Conservation (phyloP, 306 rosid species). For the Dryas octopetala region DNA sequence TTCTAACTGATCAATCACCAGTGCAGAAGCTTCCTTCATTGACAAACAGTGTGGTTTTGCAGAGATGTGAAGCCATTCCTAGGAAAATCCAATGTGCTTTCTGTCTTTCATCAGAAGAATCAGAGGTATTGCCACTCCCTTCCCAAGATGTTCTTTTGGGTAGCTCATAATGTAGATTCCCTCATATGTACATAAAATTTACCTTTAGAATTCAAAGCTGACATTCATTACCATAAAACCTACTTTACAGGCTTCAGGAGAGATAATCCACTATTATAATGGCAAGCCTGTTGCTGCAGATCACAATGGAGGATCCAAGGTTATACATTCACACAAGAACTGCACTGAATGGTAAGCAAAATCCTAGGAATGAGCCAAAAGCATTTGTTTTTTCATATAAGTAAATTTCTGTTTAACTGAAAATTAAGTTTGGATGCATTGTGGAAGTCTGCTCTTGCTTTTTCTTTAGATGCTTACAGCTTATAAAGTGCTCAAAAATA, state of each 20-base stretch:
- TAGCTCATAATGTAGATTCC: background rate
- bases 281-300: constrained; percentile 60
- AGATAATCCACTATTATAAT: constrained; percentile 57
- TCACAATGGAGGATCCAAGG: constrained; percentile 50
- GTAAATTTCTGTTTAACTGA: background rate
- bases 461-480: background rate
- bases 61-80: constrained; percentile 45
- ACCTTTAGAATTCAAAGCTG: constrained; percentile 1
- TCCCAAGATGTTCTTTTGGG: background rate
- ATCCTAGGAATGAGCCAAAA: constrained; percentile 1
- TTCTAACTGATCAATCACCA: constrained; percentile 30
- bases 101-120: constrained; percentile 75
- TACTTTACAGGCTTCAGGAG: constrained; percentile 70
- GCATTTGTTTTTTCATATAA: background rate
- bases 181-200: background rate
- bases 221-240: constrained; percentile 14
- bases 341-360: constrained; percentile 84
- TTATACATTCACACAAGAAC: constrained; percentile 77
- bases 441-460: background rate
- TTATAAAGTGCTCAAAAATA: constrained; percentile 23
- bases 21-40: constrained; percentile 34
- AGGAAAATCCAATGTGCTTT: constrained; percentile 57
- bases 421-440: background rate
- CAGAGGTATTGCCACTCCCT: constrained; percentile 57
- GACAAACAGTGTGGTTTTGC: constrained; percentile 32